These are phyloP conservation scores for Pythium folliculosum DNA, from an alignment of 352 stramenopile genomes.

Conservation along the genomic window DNA sequence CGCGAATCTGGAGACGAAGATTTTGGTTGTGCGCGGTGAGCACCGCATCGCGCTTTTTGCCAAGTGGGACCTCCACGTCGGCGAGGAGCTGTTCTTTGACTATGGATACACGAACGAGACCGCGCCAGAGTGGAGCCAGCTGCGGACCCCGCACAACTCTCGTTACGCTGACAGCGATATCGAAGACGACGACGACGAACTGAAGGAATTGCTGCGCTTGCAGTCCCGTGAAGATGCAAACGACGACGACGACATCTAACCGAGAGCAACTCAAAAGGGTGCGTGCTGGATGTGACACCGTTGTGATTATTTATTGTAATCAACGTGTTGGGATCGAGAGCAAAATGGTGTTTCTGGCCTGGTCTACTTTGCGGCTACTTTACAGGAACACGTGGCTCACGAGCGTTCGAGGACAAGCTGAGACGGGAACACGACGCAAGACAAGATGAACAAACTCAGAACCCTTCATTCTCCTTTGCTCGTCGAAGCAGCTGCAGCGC, in stretches of 20 bases:
- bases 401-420: neutral
- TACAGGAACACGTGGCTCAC: constrained; percentile 8
- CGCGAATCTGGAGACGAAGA: constrained; percentile 83
- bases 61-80: constrained; percentile 80
- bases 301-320: constrained; percentile 22
- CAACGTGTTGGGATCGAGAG: constrained; percentile 6
- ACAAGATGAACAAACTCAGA: constrained; percentile 30
- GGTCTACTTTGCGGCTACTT: neutral
- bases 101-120: constrained; percentile 73
- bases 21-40: constrained; percentile 87
- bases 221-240: neutral
- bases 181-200: constrained; percentile 23
- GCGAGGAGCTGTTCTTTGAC: constrained; percentile 81
- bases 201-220: constrained; percentile 1
- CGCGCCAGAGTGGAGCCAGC: constrained; percentile 64
- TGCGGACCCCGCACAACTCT: constrained; percentile 27
- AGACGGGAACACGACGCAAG: neutral
- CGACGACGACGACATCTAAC: neutral
- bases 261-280: neutral
- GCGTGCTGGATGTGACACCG: neutral
- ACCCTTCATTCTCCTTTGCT: constrained; percentile 78
- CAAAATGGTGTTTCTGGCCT: neutral
- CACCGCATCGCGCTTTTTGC: constrained; percentile 92
- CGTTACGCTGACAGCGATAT: constrained; percentile 16
- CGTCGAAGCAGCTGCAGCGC: constrained; percentile 57